Base-by-base conservation (phyloP, 106 monocot genomes). In the Chionographis japonica region DNA sequence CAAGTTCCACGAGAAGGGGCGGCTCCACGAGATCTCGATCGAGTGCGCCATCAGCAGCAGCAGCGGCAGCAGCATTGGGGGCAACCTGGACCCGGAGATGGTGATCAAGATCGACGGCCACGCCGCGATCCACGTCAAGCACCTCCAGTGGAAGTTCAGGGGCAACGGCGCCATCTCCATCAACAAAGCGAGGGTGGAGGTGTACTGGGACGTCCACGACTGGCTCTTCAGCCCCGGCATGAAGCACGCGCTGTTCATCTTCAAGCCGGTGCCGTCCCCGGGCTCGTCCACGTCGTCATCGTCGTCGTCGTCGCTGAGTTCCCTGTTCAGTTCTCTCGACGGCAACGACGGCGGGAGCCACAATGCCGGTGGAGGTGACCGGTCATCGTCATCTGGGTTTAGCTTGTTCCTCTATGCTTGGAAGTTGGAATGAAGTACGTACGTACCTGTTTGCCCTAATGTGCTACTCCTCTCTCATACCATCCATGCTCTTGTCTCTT, bases 61-160 rank as follows among this genome's bases (percentile, higher is more conserved):
- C 15, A 68, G 63, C 10, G 62, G 52, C 8, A 57, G 53, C 18
- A 40, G 46, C 46, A 46, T 46, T 46, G 46, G 5, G 1, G 46
- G 46, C 46, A 46, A 46, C 46, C 5, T 17, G 4, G 81, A 81
- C 3, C n/a, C 69, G 0, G 85, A 82, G 60, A 84, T 86, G 86
- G 67, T 51, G 81, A 80, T 84, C 36, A 76, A 55, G 76, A 72
- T 90, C 9, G 86, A 93, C 37, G 85, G 85, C n/a, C 20, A 63
- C 8, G 52, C 51, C 16, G 58, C 42, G 4, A 54, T 89, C 16
- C 74, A 71, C 8, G 93, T 93, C 55, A 86, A 70, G 72, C 83
- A 89, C 42, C 54, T 93, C 37, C 89, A 89, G 62, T 93, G 89
- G 93, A 93, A 93, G 64, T 93, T 93, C 15, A 63, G 93, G 40